Evolutionary conservation across 768 basidiomycete species (phyloP).

Genomic region (Kwoniella dendrophila): DNA sequence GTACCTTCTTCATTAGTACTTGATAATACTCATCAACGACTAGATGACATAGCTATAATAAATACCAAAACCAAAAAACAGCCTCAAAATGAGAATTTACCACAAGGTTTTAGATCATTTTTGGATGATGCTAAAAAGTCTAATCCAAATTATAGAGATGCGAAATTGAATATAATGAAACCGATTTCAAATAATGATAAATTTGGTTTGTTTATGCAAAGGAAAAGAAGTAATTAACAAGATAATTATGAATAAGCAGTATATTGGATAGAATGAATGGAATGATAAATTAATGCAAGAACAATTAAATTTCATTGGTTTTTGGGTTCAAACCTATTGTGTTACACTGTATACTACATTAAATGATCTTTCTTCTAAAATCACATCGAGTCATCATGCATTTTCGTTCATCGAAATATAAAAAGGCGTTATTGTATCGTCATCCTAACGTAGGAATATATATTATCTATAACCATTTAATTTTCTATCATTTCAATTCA

Average conservation of each 20-base stretch:
- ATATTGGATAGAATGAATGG: background rate
- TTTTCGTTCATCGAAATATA: no score
- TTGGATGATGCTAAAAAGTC: background rate
- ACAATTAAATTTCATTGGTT: background rate
- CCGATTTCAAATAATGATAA: background rate
- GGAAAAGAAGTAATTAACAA: background rate
- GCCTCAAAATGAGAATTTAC: background rate
- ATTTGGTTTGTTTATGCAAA: background rate
- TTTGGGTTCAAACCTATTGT: background rate
- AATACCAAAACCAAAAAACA: background rate
- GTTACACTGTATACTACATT: background rate
- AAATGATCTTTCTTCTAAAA: no score
- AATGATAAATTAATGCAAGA: background rate
- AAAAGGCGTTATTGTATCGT: no score
- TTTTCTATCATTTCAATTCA: no score
- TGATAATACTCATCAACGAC: no score
- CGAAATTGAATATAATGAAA: background rate
- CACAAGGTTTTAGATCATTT: slow-evolving; percentile 1
- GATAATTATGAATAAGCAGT: background rate
- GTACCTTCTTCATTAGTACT: no score
- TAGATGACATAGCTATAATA: background rate
- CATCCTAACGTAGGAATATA: no score
- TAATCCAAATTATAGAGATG: slow-evolving; percentile 3
- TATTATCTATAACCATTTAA: no score
- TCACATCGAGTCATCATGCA: no score